Evolutionary conservation across 306 rosid genomes (phyloP), one percentile per base, ranked within the genome.

Genomic region (Citrullus mucosospermus): DNA sequence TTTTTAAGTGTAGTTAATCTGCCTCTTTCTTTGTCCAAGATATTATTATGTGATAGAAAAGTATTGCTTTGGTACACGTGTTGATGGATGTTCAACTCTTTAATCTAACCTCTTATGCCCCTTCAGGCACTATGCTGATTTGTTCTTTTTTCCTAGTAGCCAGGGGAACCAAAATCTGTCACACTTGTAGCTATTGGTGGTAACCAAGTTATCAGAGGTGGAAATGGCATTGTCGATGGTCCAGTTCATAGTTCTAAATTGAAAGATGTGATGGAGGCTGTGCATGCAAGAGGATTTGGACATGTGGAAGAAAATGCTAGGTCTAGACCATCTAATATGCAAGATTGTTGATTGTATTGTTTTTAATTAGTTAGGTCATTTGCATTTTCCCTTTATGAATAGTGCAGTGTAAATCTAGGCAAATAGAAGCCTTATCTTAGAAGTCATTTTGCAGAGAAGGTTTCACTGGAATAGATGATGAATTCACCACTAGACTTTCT

Each of bases 151-250:
- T 83, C 36, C 84, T n/a, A 74, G 81, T 85, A 92, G 98, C 97
- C 98, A 12, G 97, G 99, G 84, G 97, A 92, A 9, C 2, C 84
- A 81, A 95, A 88, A 83, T 81, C 90, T 54, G 93, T 91, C 58
- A 13, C 48, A 50, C 97, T 95, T 84, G 97, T 92, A 82, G 88
- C 88, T 80, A 89, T 92, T 79, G 94, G 94, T 74, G 97, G 97
- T 44, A 83, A 86, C 22, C 88, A 83, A 88, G 92, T 88, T 81
- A 87, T 92, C 83, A 88, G 90, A 88, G 99, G 99, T 63, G 97
- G 99, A 70, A 85, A 87, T 73, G 80, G 78, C 84, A 88, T 89
- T 84, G 96, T 78, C 39, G 96, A 88, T 87, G 89, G 96, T 65
- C 89, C 85, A 28, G 91, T 86, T 58, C 82, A 75, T 82, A 84